phyloP scores from a whole-genome alignment of 2,329 filamentous ascomycete genomes.

The Talaromyces rugulosus region DNA sequence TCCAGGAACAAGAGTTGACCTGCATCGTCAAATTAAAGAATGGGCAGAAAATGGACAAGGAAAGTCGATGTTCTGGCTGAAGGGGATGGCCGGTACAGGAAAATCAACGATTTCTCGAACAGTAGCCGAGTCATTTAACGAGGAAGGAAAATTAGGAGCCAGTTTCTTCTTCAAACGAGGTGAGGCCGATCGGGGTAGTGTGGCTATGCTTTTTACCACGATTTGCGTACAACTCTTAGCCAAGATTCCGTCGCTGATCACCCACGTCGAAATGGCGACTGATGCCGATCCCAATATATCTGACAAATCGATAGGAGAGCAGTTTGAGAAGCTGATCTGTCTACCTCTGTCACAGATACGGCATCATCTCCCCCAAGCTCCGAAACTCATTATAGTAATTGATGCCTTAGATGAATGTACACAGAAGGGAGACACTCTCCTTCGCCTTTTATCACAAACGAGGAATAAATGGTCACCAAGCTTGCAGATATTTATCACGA shows the following conservation, averaged over 20 bases:
- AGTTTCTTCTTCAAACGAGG: conserved; percentile 20
- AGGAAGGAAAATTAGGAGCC: background rate
- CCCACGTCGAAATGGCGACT: conserved; percentile 18
- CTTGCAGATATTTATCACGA: conserved; percentile 3
- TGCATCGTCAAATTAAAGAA: conserved; percentile 19
- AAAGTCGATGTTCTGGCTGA: conserved; percentile 28
- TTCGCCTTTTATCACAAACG: background rate
- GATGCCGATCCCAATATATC: conserved; percentile 18
- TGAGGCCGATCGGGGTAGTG: conserved; percentile 34
- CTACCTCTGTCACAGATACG: conserved; percentile 17
- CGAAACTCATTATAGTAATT: background rate
- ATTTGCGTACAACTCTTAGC: conserved; percentile 25
- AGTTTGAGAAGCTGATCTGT: conserved; percentile 25
- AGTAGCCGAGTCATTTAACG: background rate
- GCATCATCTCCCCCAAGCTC: background rate
- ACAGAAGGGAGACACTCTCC: background rate
- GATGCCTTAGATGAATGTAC: background rate
- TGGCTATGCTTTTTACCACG: conserved; percentile 38
- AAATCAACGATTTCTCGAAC: conserved; percentile 7
- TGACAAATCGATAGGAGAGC: conserved; percentile 18
- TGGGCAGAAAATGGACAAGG: conserved; percentile 16
- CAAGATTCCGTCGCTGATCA: conserved; percentile 23
- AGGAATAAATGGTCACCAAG: background rate
- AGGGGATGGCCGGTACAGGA: conserved; percentile 8
- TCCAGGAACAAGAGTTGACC: conserved; percentile 14